Percentiles rank a stretch among this genome's conserved stretches.
These are phyloP conservation scores for Boletus speciosus DNA, from an alignment of 768 basidiomycete species.

Conservation along the genomic window DNA sequence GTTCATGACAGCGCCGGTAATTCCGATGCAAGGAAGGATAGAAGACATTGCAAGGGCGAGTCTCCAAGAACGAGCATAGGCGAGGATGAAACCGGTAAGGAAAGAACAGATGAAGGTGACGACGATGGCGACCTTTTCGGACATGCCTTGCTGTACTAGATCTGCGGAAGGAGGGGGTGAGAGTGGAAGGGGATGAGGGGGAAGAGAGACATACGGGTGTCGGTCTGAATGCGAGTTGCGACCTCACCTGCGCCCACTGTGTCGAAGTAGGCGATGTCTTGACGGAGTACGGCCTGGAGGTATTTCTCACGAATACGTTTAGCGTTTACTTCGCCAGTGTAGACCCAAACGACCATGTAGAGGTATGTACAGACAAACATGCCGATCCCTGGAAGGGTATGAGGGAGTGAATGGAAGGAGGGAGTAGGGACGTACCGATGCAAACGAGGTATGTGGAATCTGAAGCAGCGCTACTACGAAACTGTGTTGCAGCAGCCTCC, in stretches of 20 bases:
- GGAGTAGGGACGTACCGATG: constrained; percentile 49
- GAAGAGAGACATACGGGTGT: constrained; percentile 57
- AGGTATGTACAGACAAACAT: constrained; percentile 71
- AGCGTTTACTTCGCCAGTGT: constrained; percentile 77
- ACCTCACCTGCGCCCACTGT: constrained; percentile 91
- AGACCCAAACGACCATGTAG: constrained; percentile 70
- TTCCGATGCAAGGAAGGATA: constrained; percentile 78
- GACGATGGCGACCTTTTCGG: constrained; percentile 79
- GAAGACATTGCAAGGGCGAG: constrained; percentile 80
- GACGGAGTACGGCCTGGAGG: constrained; percentile 74
- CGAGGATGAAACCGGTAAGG: constrained; percentile 74
- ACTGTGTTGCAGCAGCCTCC: constrained; percentile 37
- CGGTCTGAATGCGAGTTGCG: constrained; percentile 87
- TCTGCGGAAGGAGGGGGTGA: constrained; percentile 40
- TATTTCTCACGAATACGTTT: constrained; percentile 84
- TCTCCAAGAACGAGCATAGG: constrained; percentile 69
- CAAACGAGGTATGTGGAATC: constrained; percentile 64
- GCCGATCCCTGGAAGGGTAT: constrained; percentile 51
- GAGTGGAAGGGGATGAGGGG: neutral
- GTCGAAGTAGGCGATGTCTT: constrained; percentile 89
- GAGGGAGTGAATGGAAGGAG: neutral
- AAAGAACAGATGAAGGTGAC: constrained; percentile 68
- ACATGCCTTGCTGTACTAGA: constrained; percentile 86
- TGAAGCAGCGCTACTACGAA: constrained; percentile 48
- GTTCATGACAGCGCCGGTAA: constrained; percentile 72